Evolutionary conservation across 2,329 filamentous ascomycete species (phyloP).

Genomic region (Verticillium nonalfalfae): DNA sequence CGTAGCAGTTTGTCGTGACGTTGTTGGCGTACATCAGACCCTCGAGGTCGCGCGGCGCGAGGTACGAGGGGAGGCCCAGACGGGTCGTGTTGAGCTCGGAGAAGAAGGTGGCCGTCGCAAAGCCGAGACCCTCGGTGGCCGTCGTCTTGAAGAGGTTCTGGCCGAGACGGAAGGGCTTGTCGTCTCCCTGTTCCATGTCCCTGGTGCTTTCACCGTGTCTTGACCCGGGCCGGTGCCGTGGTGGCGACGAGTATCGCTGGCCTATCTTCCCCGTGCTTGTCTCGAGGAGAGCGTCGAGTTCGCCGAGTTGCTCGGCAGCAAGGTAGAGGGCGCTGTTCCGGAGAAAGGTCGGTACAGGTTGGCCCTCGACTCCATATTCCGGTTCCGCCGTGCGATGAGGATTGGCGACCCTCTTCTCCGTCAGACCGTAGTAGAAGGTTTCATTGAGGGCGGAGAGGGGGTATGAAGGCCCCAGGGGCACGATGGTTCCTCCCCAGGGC

Average conservation of each 20-base stretch:
- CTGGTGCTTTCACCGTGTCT: neutral
- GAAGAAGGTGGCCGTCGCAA: neutral
- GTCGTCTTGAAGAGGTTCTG: neutral
- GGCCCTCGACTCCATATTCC: neutral
- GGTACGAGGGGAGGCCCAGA: neutral
- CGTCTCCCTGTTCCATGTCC: neutral
- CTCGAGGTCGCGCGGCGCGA: neutral
- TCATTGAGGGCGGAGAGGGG: neutral
- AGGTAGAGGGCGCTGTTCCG: neutral
- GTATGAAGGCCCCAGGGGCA: neutral
- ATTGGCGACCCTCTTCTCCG: neutral
- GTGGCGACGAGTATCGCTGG: neutral
- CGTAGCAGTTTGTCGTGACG: neutral
- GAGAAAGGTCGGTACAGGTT: neutral
- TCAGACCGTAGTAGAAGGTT: neutral
- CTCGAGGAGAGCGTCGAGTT: neutral
- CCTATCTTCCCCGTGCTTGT: neutral
- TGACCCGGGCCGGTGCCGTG: neutral
- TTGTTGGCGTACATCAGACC: neutral
- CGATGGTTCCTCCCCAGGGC: neutral
- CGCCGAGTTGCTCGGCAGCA: neutral
- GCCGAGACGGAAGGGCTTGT: neutral
- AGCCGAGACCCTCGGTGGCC: neutral
- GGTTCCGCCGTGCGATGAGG: neutral
- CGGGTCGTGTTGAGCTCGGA: neutral